Evolutionary conservation across 1,284 basidiomycete genomes (phyloP), one percentile per base, ranked within the genome.

Genomic region (Pseudozyma sp.): DNA sequence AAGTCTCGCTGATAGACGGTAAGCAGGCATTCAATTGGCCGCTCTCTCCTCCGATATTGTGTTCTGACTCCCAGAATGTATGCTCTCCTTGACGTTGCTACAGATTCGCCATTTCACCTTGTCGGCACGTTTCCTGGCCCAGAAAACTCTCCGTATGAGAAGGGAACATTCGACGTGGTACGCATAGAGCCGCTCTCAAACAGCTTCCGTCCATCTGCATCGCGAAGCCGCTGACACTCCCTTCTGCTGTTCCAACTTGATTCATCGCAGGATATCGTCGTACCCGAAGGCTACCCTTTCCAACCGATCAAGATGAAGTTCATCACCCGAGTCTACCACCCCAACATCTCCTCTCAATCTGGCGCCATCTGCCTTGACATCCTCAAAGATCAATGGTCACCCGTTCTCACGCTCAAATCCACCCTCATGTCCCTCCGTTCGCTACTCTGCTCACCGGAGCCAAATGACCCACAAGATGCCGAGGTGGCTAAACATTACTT

Each of bases 401-500:
- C 70, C 5, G 65, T 97, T 12, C 82, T 84, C 72, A 99, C 97
- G 1, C 91, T 99, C 84, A 97, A 97, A 85, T 95, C 94, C 34
- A 98, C 95, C 0, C 88, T 99, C 81, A 95, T 99, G 85, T 97
- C 95, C 0, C 89, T 99, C 16, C 97, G 97, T 85, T 94, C 92
- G 34, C 88, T 99, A 12, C 88, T 99, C n/a, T 97, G 95, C 86
- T 93, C 92, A 3, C 97, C 96, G 0, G 95, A 97, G 85, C 97
- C 96, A 13, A 93, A 92, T 77, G 97, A 99, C 84, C 97, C 96
- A 0, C 96, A 98, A 87, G 97, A 98, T 83, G 96, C 97, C 0
- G 95, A 98, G 87, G 69, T 73, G 19, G 97, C 96, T 14, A 97
- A 97, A 83, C 95, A 97, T 85, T 99, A 94, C 84, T 91, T 93